phyloP scores from a whole-genome alignment of 2,329 filamentous ascomycete genomes.

The Trichophaea hybrida region DNA sequence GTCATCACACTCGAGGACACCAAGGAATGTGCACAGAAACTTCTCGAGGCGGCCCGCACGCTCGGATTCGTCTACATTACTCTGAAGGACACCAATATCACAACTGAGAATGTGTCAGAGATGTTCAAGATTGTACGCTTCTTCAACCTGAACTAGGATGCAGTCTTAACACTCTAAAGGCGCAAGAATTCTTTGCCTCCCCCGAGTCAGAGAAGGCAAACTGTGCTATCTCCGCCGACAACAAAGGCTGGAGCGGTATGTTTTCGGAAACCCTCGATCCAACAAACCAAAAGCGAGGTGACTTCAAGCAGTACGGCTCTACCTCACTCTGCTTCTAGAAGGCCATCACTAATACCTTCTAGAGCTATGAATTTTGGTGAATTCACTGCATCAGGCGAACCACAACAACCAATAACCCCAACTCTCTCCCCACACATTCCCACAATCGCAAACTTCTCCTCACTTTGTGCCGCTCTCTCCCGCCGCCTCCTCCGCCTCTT shows the following conservation, averaged over 20 bases:
- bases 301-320: slow-evolving; percentile 63
- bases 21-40: slow-evolving; percentile 46
- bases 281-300: slow-evolving; percentile 62
- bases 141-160: not conserved
- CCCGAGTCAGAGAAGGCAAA: slow-evolving; percentile 56
- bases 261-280: slow-evolving; percentile 80
- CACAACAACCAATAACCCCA: slow-evolving; percentile 62
- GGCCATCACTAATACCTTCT: slow-evolving; percentile 9
- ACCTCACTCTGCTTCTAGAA: slow-evolving; percentile 3
- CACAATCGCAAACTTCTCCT: slow-evolving; percentile 51
- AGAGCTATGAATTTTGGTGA: slow-evolving; percentile 88
- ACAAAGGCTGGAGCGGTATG: slow-evolving; percentile 80
- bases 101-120: slow-evolving; percentile 47
- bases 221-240: slow-evolving; percentile 64
- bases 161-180: slow-evolving; percentile 32
- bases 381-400: slow-evolving; percentile 47
- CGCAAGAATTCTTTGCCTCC: slow-evolving; percentile 58
- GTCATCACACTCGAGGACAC: slow-evolving; percentile 59
- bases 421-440: slow-evolving; percentile 46
- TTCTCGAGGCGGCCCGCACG: slow-evolving; percentile 65
- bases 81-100: slow-evolving; percentile 56
- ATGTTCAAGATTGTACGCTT: slow-evolving; percentile 57
- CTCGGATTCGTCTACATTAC: slow-evolving; percentile 85
- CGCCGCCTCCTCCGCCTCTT: slow-evolving; percentile 60
- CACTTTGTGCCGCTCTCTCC: slow-evolving; percentile 58